These are phyloP conservation scores for Forsythia suspensa DNA, from an alignment of 257 asterid genomes.

Conservation along the genomic window DNA sequence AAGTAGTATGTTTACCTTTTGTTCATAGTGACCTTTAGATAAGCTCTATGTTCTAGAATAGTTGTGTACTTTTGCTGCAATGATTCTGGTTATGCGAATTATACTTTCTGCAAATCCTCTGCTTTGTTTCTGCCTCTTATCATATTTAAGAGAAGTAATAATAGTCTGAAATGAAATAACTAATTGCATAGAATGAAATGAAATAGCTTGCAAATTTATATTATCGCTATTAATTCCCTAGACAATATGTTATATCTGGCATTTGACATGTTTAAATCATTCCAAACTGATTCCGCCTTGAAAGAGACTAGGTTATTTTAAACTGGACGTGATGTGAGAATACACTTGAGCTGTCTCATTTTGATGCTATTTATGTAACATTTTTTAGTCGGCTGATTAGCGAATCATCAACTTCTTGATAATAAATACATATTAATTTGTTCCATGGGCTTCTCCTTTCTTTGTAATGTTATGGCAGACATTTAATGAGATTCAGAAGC, in stretches of 20 bases:
- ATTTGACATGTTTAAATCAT: background rate
- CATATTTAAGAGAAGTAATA: background rate
- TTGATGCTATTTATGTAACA: background rate
- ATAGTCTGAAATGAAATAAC: background rate
- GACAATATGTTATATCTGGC: background rate
- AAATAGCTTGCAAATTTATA: background rate
- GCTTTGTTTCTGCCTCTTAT: background rate
- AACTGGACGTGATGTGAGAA: background rate
- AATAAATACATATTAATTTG: background rate
- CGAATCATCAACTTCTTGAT: constrained; percentile 10
- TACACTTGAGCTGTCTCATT: background rate
- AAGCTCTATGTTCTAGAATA: background rate
- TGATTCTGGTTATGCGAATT: background rate
- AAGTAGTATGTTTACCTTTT: background rate
- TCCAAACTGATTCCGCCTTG: background rate
- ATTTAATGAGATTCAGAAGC: constrained; percentile 79
- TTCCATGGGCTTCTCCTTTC: background rate
- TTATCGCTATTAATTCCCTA: background rate
- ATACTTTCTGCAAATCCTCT: background rate
- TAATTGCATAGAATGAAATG: background rate
- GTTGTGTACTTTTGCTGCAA: background rate
- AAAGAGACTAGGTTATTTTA: background rate
- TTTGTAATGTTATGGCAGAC: constrained; percentile 41
- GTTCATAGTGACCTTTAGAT: background rate
- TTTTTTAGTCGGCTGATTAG: background rate